Conservation (phyloP, 202 grass and related monocot species). For the Carex arenaria region DNA sequence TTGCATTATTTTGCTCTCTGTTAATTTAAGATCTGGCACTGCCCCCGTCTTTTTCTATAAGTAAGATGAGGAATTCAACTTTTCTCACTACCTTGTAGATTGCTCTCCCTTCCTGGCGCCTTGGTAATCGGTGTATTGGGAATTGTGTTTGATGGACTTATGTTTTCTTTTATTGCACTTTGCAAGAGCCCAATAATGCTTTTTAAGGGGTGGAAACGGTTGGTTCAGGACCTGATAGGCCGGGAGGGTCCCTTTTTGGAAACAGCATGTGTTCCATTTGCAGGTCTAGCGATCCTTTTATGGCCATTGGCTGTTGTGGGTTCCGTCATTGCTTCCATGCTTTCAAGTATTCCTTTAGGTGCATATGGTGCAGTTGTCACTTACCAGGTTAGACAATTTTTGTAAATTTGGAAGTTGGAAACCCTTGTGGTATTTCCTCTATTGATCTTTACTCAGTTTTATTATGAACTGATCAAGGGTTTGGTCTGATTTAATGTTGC, state of each 20-base stretch:
- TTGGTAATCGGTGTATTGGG: constrained; percentile 47
- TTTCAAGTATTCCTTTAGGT: constrained; percentile 82
- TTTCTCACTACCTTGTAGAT: constrained; percentile 31
- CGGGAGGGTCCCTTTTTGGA: constrained; percentile 92
- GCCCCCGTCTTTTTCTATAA: neutral
- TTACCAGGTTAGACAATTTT: constrained; percentile 59
- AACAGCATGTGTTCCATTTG: constrained; percentile 93
- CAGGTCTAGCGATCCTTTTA: constrained; percentile 91
- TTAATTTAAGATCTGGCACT: neutral
- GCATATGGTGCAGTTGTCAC: constrained; percentile 76
- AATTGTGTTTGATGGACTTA: constrained; percentile 52
- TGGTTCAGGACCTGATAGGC: constrained; percentile 83
- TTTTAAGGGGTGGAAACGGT: constrained; percentile 91
- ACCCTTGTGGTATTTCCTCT: neutral
- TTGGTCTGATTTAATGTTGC: neutral
- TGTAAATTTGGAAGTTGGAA: neutral
- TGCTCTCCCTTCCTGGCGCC: constrained; percentile 62
- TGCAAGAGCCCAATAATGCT: constrained; percentile 94
- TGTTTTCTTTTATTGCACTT: constrained; percentile 71
- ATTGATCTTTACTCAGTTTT: neutral
- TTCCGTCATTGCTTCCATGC: constrained; percentile 55
- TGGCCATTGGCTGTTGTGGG: constrained; percentile 93
- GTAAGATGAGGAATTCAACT: constrained; percentile 25
- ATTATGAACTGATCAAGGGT: neutral
- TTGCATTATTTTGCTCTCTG: neutral